Evolutionary conservation across 2,329 filamentous ascomycete genomes (phyloP).

Genomic region (Aureobasidium sp.): DNA sequence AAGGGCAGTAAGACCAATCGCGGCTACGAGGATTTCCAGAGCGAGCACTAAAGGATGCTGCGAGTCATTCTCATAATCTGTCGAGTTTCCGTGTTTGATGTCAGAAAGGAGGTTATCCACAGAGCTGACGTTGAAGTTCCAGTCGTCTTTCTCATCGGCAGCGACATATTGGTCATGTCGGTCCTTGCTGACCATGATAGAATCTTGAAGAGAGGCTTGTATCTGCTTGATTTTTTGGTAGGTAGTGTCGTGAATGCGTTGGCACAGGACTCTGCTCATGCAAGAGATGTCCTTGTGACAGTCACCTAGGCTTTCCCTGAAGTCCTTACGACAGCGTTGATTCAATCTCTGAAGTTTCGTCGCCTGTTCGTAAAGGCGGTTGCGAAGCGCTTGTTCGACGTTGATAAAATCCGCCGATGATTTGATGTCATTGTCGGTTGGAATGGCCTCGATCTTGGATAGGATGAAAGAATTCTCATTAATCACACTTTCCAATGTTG

Average conservation of each 20-base stretch:
- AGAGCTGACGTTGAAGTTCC: constrained; percentile 1
- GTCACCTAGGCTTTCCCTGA: background rate
- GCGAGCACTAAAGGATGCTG: constrained; percentile 29
- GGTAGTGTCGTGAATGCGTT: constrained; percentile 4
- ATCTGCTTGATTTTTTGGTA: constrained; percentile 1
- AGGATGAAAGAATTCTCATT: constrained; percentile 8
- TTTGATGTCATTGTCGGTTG: constrained; percentile 4
- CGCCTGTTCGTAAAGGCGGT: constrained; percentile 4
- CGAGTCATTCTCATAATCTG: background rate
- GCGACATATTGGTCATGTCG: background rate
- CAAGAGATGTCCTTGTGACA: constrained; percentile 11
- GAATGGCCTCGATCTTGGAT: background rate
- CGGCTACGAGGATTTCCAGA: constrained; percentile 35
- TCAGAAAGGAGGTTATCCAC: background rate
- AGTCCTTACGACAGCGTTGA: background rate
- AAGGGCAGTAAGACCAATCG: constrained; percentile 37
- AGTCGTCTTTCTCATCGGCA: background rate
- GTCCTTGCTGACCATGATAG: constrained; percentile 4
- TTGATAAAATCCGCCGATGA: background rate
- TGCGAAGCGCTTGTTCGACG: background rate
- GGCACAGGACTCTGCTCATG: constrained; percentile 10
- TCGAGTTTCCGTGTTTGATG: background rate
- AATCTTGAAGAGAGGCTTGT: constrained; percentile 1
- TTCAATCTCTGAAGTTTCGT: background rate
- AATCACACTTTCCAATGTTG: background rate